Conservation (phyloP, 192 early-diverging fungal species). For the Podochytrium sp. region DNA sequence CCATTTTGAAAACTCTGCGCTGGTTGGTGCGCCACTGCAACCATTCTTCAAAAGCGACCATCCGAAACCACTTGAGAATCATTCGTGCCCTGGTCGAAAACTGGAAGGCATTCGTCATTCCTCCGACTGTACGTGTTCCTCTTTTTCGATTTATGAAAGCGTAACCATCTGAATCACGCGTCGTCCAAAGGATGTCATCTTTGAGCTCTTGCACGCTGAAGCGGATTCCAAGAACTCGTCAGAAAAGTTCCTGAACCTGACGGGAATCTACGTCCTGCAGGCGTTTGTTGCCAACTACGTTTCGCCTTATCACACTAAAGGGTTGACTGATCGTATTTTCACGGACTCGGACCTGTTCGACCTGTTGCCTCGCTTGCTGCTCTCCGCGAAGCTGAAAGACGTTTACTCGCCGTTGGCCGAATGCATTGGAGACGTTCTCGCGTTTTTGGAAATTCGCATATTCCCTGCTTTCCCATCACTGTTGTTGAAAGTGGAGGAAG, state of each 20-base stretch:
- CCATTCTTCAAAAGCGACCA: constrained; percentile 28
- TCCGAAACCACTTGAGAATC: constrained; percentile 60
- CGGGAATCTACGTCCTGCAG: constrained; percentile 64
- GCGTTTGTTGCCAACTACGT: constrained; percentile 59
- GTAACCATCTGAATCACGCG: neutral
- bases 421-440: constrained; percentile 39
- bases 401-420: constrained; percentile 64
- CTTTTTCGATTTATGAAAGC: neutral
- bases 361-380: constrained; percentile 28
- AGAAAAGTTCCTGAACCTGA: constrained; percentile 48
- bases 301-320: constrained; percentile 25
- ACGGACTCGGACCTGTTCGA: constrained; percentile 31
- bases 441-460: constrained; percentile 1
- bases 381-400: constrained; percentile 13
- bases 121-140: constrained; percentile 61
- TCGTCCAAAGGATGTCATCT: constrained; percentile 31
- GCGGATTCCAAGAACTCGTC: constrained; percentile 1
- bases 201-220: constrained; percentile 17
- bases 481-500: neutral
- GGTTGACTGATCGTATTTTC: constrained; percentile 22
- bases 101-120: constrained; percentile 60
- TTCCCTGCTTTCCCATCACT: neutral
- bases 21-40: constrained; percentile 25
- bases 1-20: constrained; percentile 19
- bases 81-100: constrained; percentile 68